Evolutionary conservation across 208 protist species (phyloP).

Genomic region (Wallacemonas sp.): DNA sequence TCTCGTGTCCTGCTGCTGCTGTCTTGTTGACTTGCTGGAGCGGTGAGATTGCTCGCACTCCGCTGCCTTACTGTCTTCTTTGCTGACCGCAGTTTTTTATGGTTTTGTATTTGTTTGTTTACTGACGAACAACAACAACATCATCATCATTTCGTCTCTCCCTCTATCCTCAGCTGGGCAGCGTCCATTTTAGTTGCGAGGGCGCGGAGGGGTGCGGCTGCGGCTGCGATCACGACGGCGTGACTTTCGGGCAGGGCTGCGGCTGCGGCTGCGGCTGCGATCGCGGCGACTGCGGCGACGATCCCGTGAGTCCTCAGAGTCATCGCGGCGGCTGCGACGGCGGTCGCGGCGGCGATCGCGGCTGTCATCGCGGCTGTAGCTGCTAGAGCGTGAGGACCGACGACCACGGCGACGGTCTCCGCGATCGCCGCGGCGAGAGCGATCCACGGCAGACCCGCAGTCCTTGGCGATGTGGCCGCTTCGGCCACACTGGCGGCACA

Average conservation of each 20-base stretch:
- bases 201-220: constrained; percentile 22
- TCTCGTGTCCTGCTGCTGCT: too few species aligned
- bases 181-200: constrained; percentile 15
- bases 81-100: constrained; percentile 19
- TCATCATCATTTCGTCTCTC: background rate
- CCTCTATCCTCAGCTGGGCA: too few species aligned
- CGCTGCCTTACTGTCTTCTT: too few species aligned
- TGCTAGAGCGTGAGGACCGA: constrained; percentile 6
- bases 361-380: constrained; percentile 24
- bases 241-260: constrained; percentile 25
- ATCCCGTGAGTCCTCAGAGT: constrained; percentile 15
- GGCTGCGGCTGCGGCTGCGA: constrained; percentile 38
- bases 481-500: constrained; percentile 51
- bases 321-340: constrained; percentile 30
- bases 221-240: constrained; percentile 29
- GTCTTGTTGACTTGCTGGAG: too few species aligned
- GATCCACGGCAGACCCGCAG: too few species aligned
- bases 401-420: constrained; percentile 16
- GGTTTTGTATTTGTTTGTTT: background rate
- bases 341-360: constrained; percentile 31
- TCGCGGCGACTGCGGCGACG: constrained; percentile 35
- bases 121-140: too few species aligned
- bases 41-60: too few species aligned
- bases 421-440: constrained; percentile 1
- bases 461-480: constrained; percentile 47